Evolutionary conservation across 768 basidiomycete genomes (phyloP).

Genomic region (Termitomyces sp.): DNA sequence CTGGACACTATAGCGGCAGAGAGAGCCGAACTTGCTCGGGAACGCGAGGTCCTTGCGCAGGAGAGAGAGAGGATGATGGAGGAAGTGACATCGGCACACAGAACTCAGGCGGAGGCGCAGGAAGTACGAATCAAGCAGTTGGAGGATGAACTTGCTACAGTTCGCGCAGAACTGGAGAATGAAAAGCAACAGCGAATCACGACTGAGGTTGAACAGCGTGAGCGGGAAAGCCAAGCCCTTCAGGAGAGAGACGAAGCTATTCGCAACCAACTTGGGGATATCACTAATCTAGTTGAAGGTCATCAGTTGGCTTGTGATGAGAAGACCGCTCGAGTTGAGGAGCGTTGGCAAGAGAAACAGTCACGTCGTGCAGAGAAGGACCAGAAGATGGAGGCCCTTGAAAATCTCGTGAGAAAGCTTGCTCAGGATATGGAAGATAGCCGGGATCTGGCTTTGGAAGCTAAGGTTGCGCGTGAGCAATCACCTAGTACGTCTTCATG

Average conservation of each 20-base stretch:
- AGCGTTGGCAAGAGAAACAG: conserved; percentile 62
- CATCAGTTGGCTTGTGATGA: conserved; percentile 55
- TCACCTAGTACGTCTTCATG: conserved; percentile 48
- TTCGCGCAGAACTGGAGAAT: conserved; percentile 57
- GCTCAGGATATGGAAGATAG: conserved; percentile 53
- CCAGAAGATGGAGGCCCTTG: conserved; percentile 48
- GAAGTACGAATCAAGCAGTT: conserved; percentile 54
- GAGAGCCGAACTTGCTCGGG: conserved; percentile 53
- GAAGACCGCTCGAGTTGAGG: conserved; percentile 59
- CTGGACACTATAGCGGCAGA: conserved; percentile 55
- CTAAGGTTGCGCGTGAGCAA: conserved; percentile 44
- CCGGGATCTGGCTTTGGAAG: conserved; percentile 48
- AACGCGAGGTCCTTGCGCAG: conserved; percentile 48
- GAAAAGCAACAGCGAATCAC: conserved; percentile 56
- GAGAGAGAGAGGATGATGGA: conserved; percentile 53
- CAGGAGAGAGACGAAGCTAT: conserved; percentile 59
- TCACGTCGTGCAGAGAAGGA: conserved; percentile 58
- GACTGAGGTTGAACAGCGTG: conserved; percentile 60
- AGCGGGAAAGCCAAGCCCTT: conserved; percentile 54
- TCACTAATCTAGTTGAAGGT: conserved; percentile 70
- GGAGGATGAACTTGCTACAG: conserved; percentile 57
- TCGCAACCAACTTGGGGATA: conserved; percentile 59
- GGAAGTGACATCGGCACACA: conserved; percentile 47
- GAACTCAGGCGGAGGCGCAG: conserved; percentile 43
- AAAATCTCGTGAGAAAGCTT: conserved; percentile 59